These are phyloP conservation scores for Suhomyces faveliae DNA, from an alignment of 805 yeast genomes.

Conservation along the genomic window DNA sequence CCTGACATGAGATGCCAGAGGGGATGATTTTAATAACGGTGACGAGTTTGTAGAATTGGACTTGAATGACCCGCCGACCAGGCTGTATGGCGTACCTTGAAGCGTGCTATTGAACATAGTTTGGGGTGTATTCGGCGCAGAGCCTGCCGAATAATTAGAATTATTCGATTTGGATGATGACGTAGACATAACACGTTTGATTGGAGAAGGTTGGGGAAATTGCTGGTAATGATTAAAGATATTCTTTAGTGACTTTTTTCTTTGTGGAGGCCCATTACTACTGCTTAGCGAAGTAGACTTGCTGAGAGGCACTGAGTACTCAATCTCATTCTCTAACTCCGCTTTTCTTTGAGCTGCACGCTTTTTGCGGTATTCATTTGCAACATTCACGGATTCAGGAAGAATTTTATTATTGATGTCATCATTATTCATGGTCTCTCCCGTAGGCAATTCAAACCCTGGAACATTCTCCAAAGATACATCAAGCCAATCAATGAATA, in stretches of 20 bases:
- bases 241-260: constrained; percentile 26
- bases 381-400: constrained; percentile 17
- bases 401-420: constrained; percentile 21
- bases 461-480: constrained; percentile 24
- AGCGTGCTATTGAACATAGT: constrained; percentile 5
- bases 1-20: constrained; percentile 15
- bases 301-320: constrained; percentile 3
- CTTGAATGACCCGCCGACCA: not conserved
- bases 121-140: constrained; percentile 7
- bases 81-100: not conserved
- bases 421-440: constrained; percentile 15
- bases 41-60: constrained; percentile 6
- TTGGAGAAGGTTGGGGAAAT: constrained; percentile 6
- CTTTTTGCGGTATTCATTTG: constrained; percentile 9
- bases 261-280: constrained; percentile 14
- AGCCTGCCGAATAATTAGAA: constrained; percentile 1
- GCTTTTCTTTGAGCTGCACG: constrained; percentile 1
- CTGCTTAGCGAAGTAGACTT: not conserved
- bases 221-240: constrained; percentile 35
- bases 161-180: constrained; percentile 8
- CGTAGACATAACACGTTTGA: constrained; percentile 8
- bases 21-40: constrained; percentile 9
- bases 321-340: constrained; percentile 5
- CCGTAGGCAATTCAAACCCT: constrained; percentile 20
- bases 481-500: constrained; percentile 31